These are phyloP conservation scores for Talaromyces funiculosus DNA, from an alignment of 2,329 filamentous ascomycete species.

Conservation along the genomic window DNA sequence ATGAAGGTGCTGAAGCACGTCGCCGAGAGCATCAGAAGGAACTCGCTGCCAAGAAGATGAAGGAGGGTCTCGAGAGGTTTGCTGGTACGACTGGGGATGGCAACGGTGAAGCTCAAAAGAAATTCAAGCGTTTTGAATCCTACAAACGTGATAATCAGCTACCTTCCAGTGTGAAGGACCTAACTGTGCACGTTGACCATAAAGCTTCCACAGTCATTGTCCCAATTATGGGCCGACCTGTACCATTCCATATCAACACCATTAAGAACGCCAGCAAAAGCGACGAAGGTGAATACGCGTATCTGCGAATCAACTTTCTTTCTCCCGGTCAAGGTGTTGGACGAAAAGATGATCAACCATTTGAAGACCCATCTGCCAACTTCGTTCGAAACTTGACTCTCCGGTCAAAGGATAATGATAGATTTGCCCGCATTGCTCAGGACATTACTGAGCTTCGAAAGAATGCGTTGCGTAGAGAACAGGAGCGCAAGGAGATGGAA, in stretches of 20 bases:
- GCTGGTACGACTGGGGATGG: slow-evolving; percentile 76
- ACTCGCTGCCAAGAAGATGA: slow-evolving; percentile 78
- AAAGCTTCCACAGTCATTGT: slow-evolving; percentile 88
- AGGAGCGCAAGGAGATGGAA: slow-evolving; percentile 99
- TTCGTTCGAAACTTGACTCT: slow-evolving; percentile 95
- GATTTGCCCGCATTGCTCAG: slow-evolving; percentile 83
- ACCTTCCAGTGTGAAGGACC: slow-evolving; percentile 71
- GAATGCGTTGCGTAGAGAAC: slow-evolving; percentile 82
- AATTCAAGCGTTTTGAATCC: slow-evolving; percentile 98
- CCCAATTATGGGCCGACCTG: slow-evolving; percentile 93
- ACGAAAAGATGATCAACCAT: slow-evolving; percentile 93
- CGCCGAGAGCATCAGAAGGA: slow-evolving; percentile 91
- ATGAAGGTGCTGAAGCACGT: slow-evolving; percentile 82
- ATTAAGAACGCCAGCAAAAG: slow-evolving; percentile 99
- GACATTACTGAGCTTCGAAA: slow-evolving; percentile 97
- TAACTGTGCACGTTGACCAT: slow-evolving; percentile 82
- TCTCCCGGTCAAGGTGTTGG: slow-evolving; percentile 96
- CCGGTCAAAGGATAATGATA: slow-evolving; percentile 79
- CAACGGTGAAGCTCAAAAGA: slow-evolving; percentile 90
- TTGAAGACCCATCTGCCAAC: slow-evolving; percentile 91
- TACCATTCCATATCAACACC: slow-evolving; percentile 95
- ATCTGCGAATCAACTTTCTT: slow-evolving; percentile 92
- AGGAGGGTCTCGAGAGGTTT: slow-evolving; percentile 78
- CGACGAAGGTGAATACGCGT: slow-evolving; percentile 89
- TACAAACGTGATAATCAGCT: slow-evolving; percentile 98